phyloP scores from a whole-genome alignment of 2,329 filamentous ascomycete genomes.

The Fusarium nanum region DNA sequence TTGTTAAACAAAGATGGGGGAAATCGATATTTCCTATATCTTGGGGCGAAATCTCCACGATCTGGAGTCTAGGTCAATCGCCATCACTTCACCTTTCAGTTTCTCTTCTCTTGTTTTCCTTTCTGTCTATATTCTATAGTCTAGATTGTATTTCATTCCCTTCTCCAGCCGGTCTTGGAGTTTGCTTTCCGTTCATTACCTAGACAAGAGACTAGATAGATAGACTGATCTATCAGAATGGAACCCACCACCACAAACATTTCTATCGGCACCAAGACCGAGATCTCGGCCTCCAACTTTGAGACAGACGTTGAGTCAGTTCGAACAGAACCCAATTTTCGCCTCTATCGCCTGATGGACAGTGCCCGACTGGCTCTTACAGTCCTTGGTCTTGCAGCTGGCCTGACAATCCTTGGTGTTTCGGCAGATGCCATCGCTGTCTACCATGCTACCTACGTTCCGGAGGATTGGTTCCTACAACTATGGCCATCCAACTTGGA shows the following conservation, averaged over 20 bases:
- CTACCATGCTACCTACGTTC: slow-evolving; percentile 65
- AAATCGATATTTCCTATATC: slow-evolving; percentile 40
- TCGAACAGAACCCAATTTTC: slow-evolving; percentile 53
- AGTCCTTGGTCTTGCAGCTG: slow-evolving; percentile 61
- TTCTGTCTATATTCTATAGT: slow-evolving; percentile 2
- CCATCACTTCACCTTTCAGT: not conserved
- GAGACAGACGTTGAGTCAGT: slow-evolving; percentile 58
- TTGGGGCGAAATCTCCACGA: slow-evolving; percentile 20
- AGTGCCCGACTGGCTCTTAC: slow-evolving; percentile 61
- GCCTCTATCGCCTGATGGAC: slow-evolving; percentile 57
- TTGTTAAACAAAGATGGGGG: slow-evolving; percentile 21
- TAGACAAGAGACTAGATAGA: not conserved
- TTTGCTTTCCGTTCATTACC: slow-evolving; percentile 18
- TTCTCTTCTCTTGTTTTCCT: not conserved
- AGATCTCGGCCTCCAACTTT: slow-evolving; percentile 60
- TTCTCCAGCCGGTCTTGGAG: slow-evolving; percentile 25
- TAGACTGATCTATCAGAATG: slow-evolving; percentile 13
- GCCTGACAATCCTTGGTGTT: slow-evolving; percentile 65
- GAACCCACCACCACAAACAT: slow-evolving; percentile 36
- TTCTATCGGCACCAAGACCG: slow-evolving; percentile 52
- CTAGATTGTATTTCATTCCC: slow-evolving; percentile 14
- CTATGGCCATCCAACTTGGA: slow-evolving; percentile 70
- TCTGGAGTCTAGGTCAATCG: not conserved
- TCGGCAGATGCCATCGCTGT: slow-evolving; percentile 65
- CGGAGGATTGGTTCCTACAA: slow-evolving; percentile 61